phyloP scores from a whole-genome alignment of 345 rosid species.

The Clarkia xantiana region DNA sequence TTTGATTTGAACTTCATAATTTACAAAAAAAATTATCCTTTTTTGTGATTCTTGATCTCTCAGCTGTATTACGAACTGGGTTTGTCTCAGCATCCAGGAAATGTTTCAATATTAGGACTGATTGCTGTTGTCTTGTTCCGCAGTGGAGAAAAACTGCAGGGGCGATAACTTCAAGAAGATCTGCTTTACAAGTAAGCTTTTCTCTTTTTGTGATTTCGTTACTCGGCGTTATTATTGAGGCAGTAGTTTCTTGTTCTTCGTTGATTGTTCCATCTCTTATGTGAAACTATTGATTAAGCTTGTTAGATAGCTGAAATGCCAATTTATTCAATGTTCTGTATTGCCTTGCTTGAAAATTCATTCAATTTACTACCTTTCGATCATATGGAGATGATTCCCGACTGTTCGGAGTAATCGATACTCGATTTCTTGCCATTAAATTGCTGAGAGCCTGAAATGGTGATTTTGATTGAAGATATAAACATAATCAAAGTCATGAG shows the following conservation, averaged over 20 bases:
- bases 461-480: background rate
- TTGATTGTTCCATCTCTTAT: background rate
- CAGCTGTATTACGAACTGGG: constrained; percentile 1
- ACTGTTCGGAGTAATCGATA: no score
- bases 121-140: constrained; percentile 5
- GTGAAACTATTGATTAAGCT: no score
- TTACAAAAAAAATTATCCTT: background rate
- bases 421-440: background rate
- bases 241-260: background rate
- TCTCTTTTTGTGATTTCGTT: background rate
- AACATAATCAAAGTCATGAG: background rate
- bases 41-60: background rate
- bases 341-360: no score
- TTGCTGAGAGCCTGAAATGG: background rate
- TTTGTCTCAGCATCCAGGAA: background rate
- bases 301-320: no score
- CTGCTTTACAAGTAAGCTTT: constrained; percentile 9
- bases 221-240: background rate
- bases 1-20: background rate
- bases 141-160: constrained; percentile 26
- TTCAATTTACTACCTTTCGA: no score
- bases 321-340: no score
- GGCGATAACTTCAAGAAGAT: constrained; percentile 15
- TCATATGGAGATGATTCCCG: no score
- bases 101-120: background rate